Evolutionary conservation across 2,329 filamentous ascomycete species (phyloP), one percentile per base, ranked within the genome.

Genomic region (Monosporascus sp.): DNA sequence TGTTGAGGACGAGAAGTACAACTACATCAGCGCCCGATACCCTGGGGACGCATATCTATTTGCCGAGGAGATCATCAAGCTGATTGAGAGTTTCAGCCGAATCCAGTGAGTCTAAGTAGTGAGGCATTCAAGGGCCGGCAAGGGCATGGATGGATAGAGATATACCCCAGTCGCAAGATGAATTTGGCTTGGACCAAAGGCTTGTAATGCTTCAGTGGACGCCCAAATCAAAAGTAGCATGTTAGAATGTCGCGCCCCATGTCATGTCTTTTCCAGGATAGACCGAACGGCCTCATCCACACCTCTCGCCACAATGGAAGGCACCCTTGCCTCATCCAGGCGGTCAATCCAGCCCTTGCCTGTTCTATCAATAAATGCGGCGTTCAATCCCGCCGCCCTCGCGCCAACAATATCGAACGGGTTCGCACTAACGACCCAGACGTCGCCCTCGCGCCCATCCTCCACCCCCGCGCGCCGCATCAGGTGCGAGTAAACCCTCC

Each of bases 381-480:
- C 79, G 60, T 79, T 77, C 70, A 90, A 71, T 0, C 87, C 87
- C 5, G 77, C 74, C 1, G 75, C 74, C 55, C 75, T 76, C 1
- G 87, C 84, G 0, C 88, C 88, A 0, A 84, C 77, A 17, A 87
- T 72, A 65, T 91, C 88, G 65, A 91, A 91, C 2, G 88, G 83
- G 64, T 91, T 91, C 1, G 82, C 81, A 59, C 80, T 87, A 6
- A 92, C 77, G 7, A 91, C 68, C 85, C 87, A 90, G 15, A 90
- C 74, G 25, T 78, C 72, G 1, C 65, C 70, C 57, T 76, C 72
- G 18, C 75, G 61, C 1, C 67, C 70, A 39, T 70, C 60, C 60
- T 70, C 60, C 60, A 77, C 79, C 3, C 77, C 78, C 2, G 77
- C 73, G 37, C 73, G 72, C 57, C 75, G 59, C 1, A 80, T 75